Evolutionary conservation across 345 rosid genomes (phyloP).

Genomic region (Citrus inodora): DNA sequence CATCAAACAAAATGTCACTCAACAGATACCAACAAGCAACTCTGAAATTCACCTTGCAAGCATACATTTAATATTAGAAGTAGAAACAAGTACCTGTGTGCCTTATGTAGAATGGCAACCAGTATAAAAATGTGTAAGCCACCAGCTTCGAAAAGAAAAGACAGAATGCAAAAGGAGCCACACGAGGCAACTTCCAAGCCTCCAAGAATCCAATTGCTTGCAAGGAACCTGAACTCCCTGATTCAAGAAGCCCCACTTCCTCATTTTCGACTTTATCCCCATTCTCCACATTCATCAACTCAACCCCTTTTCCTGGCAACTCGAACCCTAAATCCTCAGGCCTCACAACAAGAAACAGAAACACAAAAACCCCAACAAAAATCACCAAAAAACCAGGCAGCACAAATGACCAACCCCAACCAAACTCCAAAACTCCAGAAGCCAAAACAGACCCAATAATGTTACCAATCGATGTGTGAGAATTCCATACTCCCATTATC

Average conservation of each 20-base stretch:
- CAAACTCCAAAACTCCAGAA: slow-evolving; percentile 67
- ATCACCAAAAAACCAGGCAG: slow-evolving; percentile 72
- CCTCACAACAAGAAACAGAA: slow-evolving; percentile 60
- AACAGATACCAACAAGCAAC: background rate
- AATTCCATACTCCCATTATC: slow-evolving; percentile 91
- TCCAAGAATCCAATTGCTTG: slow-evolving; percentile 74
- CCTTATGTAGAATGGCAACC: slow-evolving; percentile 88
- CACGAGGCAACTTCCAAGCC: slow-evolving; percentile 94
- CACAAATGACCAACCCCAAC: slow-evolving; percentile 98
- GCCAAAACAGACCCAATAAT: slow-evolving; percentile 79
- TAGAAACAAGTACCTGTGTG: slow-evolving; percentile 58
- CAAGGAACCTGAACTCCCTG: slow-evolving; percentile 22
- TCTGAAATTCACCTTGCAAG: background rate
- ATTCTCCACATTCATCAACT: slow-evolving; percentile 50
- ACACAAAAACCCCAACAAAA: slow-evolving; percentile 55
- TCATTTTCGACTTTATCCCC: slow-evolving; percentile 52
- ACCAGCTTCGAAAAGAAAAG: slow-evolving; percentile 92
- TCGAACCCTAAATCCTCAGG: slow-evolving; percentile 73
- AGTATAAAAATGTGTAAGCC: slow-evolving; percentile 89
- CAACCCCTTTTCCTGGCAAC: slow-evolving; percentile 43
- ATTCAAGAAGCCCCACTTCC: slow-evolving; percentile 48
- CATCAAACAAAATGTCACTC: background rate
- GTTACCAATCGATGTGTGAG: slow-evolving; percentile 86
- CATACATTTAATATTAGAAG: background rate
- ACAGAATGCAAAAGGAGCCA: slow-evolving; percentile 78